Conservation (phyloP, 805 yeast species). For the Suhomyces xylopsoci region DNA sequence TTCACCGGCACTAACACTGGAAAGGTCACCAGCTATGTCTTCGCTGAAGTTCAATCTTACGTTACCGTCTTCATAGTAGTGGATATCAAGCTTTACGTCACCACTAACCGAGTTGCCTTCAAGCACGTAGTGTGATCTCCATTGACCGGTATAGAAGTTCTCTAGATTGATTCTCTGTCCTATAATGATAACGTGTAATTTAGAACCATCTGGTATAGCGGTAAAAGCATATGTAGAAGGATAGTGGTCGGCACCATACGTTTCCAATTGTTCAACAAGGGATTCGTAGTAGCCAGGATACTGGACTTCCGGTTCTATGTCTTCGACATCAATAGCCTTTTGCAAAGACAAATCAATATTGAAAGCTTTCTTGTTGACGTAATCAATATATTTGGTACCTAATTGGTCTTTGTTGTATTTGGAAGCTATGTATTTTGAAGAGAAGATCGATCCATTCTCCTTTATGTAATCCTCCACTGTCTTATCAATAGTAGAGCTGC, state of each 20-base stretch:
- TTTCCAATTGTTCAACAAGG: constrained; percentile 32
- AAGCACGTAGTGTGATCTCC: constrained; percentile 67
- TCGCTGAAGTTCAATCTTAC: constrained; percentile 63
- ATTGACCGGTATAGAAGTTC: constrained; percentile 86
- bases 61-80: constrained; percentile 95
- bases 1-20: constrained; percentile 28
- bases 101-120: constrained; percentile 45
- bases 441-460: constrained; percentile 28
- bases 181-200: constrained; percentile 53
- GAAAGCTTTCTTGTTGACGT: constrained; percentile 44
- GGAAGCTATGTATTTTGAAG: constrained; percentile 30
- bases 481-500: constrained; percentile 19
- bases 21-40: constrained; percentile 18
- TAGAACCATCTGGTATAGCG: constrained; percentile 35
- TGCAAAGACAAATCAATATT: constrained; percentile 55
- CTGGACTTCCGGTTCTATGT: constrained; percentile 21
- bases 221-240: constrained; percentile 53
- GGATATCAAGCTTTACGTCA: constrained; percentile 65
- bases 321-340: constrained; percentile 53
- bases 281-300: constrained; percentile 29
- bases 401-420: constrained; percentile 27
- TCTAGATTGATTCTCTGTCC: constrained; percentile 70
- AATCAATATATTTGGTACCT: constrained; percentile 53
- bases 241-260: constrained; percentile 63
- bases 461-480: constrained; percentile 28